A percentile compares a stretch with the other conserved stretches of the same genome.
Evolutionary conservation across 768 basidiomycete genomes (phyloP).

Genomic region (Mycena alexandri): DNA sequence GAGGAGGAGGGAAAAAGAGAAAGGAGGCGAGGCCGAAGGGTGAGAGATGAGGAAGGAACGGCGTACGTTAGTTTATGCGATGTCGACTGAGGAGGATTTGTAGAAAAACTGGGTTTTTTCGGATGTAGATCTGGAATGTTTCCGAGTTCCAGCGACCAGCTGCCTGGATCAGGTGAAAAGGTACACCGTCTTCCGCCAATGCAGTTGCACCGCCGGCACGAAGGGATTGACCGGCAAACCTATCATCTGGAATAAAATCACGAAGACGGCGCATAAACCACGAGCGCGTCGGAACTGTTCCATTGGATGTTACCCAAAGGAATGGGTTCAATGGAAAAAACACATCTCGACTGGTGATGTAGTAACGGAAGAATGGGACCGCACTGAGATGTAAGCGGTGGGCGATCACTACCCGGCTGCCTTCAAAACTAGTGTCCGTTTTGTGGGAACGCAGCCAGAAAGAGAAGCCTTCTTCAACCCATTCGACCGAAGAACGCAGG

Average conservation of each 20-base stretch:
- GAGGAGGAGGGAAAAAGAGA: no score
- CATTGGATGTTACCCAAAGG: conserved; percentile 43
- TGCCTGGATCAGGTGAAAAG: conserved; percentile 46
- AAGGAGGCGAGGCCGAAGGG: neutral
- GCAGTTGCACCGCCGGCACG: conserved; percentile 53
- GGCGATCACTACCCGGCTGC: conserved; percentile 7
- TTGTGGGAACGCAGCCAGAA: conserved; percentile 45
- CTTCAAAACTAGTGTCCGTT: conserved; percentile 36
- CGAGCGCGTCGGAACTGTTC: conserved; percentile 41
- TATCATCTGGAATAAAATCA: conserved; percentile 24
- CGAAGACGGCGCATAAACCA: conserved; percentile 47
- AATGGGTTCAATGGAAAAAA: conserved; percentile 32
- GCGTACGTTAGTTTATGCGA: neutral
- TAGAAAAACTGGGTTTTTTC: conserved; percentile 47
- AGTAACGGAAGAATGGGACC: neutral
- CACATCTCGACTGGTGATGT: conserved; percentile 36
- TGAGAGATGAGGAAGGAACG: conserved; percentile 1
- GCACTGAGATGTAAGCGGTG: conserved; percentile 1
- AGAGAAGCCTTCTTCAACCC: neutral
- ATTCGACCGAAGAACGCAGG: conserved; percentile 24
- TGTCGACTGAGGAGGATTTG: conserved; percentile 4
- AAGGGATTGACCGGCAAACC: conserved; percentile 47
- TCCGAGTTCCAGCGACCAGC: conserved; percentile 52
- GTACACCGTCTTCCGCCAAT: conserved; percentile 43
- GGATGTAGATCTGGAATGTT: conserved; percentile 49